phyloP scores from a whole-genome alignment of 2,329 filamentous ascomycete genomes.

The Arthrobotrys pseudoclavata region DNA sequence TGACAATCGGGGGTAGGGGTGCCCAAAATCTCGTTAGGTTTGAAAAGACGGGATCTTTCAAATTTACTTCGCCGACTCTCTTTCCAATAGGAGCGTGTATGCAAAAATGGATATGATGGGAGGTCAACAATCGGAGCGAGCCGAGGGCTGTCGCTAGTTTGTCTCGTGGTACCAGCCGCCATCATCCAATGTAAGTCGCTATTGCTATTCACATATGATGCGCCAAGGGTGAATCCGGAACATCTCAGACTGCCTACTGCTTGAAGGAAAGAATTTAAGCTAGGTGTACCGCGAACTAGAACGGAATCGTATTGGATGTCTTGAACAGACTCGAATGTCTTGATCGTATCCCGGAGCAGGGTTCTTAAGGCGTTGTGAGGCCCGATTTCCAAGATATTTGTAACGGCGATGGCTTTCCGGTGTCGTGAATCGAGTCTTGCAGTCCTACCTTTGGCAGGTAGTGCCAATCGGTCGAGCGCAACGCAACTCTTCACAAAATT shows the following conservation, averaged over 20 bases:
- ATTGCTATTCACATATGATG: conserved; percentile 7
- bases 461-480: conserved; percentile 20
- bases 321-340: conserved; percentile 10
- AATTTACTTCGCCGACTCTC: conserved; percentile 37
- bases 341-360: conserved; percentile 25
- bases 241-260: conserved; percentile 26
- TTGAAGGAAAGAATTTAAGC: conserved; percentile 11
- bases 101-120: conserved; percentile 33
- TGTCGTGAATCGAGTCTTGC: conserved; percentile 22
- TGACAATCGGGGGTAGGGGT: conserved; percentile 16
- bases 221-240: conserved; percentile 22
- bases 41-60: conserved; percentile 15
- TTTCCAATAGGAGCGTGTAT: conserved; percentile 28
- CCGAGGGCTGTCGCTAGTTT: background rate
- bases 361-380: conserved; percentile 34
- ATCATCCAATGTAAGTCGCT: too few species aligned
- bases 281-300: conserved; percentile 15
- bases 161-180: too few species aligned
- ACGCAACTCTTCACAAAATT: conserved; percentile 11
- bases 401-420: conserved; percentile 9
- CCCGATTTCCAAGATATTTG: conserved; percentile 42
- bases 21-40: conserved; percentile 31
- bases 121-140: conserved; percentile 12
- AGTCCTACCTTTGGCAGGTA: background rate
- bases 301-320: conserved; percentile 39